Percentiles rank a stretch among this genome's conserved stretches.
These are phyloP conservation scores for Microbotryum scabiosae DNA, from an alignment of 1,284 basidiomycete species.

Conservation along the genomic window DNA sequence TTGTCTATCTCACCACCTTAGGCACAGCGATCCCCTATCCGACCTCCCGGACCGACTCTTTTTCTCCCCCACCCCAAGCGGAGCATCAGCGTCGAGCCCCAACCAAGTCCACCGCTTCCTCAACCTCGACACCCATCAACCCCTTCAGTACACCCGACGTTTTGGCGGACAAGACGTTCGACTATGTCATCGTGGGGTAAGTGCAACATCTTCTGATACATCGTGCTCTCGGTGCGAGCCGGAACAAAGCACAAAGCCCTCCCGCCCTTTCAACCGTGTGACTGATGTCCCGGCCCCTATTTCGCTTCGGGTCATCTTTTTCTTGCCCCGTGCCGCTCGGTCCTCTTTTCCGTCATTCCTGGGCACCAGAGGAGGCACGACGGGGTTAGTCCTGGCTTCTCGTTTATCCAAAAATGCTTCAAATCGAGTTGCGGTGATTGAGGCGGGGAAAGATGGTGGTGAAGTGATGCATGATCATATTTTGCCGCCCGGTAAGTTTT, in stretches of 20 bases:
- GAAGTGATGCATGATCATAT: conserved; percentile 39
- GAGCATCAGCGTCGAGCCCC: too few relatives aligned
- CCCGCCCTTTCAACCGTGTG: background rate
- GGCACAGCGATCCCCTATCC: too few relatives aligned
- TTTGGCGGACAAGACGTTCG: conserved; percentile 15
- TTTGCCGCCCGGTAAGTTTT: background rate
- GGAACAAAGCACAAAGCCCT: background rate
- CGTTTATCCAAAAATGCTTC: conserved; percentile 63
- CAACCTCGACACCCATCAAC: too few relatives aligned
- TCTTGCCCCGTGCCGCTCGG: background rate
- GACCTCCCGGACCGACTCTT: too few relatives aligned
- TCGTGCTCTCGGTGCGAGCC: background rate
- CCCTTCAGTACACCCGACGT: background rate
- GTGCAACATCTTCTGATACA: background rate
- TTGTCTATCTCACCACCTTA: too few relatives aligned
- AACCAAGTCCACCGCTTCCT: too few relatives aligned
- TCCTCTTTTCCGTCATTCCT: conserved; percentile 22
- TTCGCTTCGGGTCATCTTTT: background rate
- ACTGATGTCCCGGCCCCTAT: background rate
- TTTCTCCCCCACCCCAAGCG: too few relatives aligned
- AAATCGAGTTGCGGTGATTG: conserved; percentile 56
- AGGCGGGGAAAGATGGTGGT: conserved; percentile 58
- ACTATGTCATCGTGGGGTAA: conserved; percentile 29
- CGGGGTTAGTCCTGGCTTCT: conserved; percentile 61
- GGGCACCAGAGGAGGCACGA: conserved; percentile 51